Percentiles rank a stretch among this genome's conserved stretches.
These are phyloP conservation scores for Myxozyma udenii DNA, from an alignment of 805 yeast species.

Conservation along the genomic window DNA sequence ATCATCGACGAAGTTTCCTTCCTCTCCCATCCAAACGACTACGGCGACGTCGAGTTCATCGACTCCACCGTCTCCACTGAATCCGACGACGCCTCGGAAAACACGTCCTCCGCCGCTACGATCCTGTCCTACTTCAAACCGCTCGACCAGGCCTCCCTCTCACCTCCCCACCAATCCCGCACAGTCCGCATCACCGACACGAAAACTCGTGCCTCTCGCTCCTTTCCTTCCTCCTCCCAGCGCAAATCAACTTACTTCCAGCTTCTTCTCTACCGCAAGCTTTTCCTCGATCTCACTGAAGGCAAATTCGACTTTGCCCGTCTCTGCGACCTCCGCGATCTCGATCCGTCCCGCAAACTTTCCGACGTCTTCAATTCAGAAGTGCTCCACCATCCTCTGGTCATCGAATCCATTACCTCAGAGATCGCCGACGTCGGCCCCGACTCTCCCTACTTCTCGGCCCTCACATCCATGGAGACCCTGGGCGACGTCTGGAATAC, in stretches of 20 bases:
- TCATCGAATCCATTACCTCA: not conserved
- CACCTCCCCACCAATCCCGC: conserved; percentile 3
- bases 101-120: not conserved
- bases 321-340: not conserved
- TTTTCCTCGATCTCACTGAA: conserved; percentile 21
- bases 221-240: conserved; percentile 22
- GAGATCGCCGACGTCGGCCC: not conserved
- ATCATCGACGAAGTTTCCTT: conserved; percentile 28
- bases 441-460: conserved; percentile 1
- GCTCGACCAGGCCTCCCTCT: not conserved
- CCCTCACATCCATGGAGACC: conserved; percentile 5
- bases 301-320: conserved; percentile 15
- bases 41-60: conserved; percentile 14
- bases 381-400: conserved; percentile 4
- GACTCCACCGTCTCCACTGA: conserved; percentile 7
- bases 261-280: conserved; percentile 15
- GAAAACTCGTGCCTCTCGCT: conserved; percentile 18
- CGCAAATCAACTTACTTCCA: conserved; percentile 20
- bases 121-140: not conserved
- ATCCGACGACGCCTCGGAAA: not conserved
- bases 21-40: conserved; percentile 7
- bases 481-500: conserved; percentile 18
- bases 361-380: conserved; percentile 5
- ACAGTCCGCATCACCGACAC: conserved; percentile 20
- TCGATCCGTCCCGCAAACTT: conserved; percentile 8